These are phyloP conservation scores for Moelleriella libera DNA, from an alignment of 2,329 filamentous ascomycete genomes.

Conservation along the genomic window DNA sequence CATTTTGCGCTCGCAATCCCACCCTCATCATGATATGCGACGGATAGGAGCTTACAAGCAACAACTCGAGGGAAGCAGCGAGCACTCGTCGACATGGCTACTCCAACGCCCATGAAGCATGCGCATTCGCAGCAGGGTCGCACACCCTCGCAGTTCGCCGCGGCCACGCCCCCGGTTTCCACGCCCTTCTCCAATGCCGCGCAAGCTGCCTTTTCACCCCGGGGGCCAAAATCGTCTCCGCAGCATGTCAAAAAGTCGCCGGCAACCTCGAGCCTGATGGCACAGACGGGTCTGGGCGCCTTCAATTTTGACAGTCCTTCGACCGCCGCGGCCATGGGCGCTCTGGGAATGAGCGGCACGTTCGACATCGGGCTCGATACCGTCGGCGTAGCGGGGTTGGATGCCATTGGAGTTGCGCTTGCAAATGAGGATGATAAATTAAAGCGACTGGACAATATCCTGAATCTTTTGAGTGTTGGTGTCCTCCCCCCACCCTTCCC, in stretches of 20 bases:
- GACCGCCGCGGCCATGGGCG: conserved; percentile 46
- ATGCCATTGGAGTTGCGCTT: conserved; percentile 21
- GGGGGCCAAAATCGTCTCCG: conserved; percentile 43
- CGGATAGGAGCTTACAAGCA: not conserved
- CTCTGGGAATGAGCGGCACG: conserved; percentile 31
- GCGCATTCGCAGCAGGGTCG: conserved; percentile 25
- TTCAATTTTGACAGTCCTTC: conserved; percentile 52
- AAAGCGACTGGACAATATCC: conserved; percentile 37
- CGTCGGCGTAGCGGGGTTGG: conserved; percentile 32
- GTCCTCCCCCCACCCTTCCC: not conserved
- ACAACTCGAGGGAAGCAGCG: not conserved
- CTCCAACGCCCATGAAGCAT: conserved; percentile 35
- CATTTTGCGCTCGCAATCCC: not conserved
- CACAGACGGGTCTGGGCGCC: conserved; percentile 27
- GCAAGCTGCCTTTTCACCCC: conserved; percentile 45
- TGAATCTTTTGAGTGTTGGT: conserved; percentile 34
- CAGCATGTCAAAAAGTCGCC: conserved; percentile 52
- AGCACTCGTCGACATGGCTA: conserved; percentile 16
- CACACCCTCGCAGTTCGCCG: conserved; percentile 36
- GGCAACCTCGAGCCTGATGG: conserved; percentile 35
- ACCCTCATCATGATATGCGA: not conserved
- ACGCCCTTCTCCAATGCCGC: conserved; percentile 49
- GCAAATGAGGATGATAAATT: conserved; percentile 39
- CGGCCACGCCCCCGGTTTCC: conserved; percentile 50
- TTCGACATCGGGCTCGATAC: conserved; percentile 40